Base-by-base conservation (phyloP, 306 rosid species). In the Quercus suber region DNA sequence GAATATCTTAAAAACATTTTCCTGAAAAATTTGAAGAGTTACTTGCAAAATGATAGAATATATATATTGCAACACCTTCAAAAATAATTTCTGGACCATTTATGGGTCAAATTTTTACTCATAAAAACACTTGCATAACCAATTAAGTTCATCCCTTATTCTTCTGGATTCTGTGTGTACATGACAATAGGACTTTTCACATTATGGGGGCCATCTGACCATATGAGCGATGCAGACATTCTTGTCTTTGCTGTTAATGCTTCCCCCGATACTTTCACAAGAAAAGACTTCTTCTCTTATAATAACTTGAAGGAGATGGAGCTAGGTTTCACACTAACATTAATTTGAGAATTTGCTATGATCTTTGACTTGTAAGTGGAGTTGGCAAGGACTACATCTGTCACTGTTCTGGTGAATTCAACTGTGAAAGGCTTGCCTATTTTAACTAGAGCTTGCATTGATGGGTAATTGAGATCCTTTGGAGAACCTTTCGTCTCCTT, bases 391-490 rank as follows among this genome's bases (percentile, higher is more conserved):
- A 84, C 88, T 15, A 86, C 85, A 68, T 86, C 83, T 61, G 71
- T 81, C 0, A 81, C 76, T 5, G 21, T 78, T 67, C 85, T 78
- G 1, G 31, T 20, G 79, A 80, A 77, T 13, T 17, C 11, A 12
- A 81, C 70, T 9, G 59, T 28, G 69, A 78, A 56, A 2, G 77
- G 27, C 19, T 74, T 8, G 23, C 21, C 18, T 55, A 41, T 13
- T 14, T 31, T 1, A 55, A 86, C 84, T 20, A 14, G 37, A 28
- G 73, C 69, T 30, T 63, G 51, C 83, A 86, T 72, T 20, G 75
- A 73, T 20, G 85, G 89, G 72, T 78, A 81, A 35, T 83, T 81
- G 14, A 81, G 83, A 78, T 86, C 85, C 71, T 55, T 72, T 0
- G 72, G 35, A 23, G 83, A 75, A 23, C 23, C 35, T 27, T 37